phyloP scores from a whole-genome alignment of 805 yeast genomes.

The Spathaspora hagerdaliae region DNA sequence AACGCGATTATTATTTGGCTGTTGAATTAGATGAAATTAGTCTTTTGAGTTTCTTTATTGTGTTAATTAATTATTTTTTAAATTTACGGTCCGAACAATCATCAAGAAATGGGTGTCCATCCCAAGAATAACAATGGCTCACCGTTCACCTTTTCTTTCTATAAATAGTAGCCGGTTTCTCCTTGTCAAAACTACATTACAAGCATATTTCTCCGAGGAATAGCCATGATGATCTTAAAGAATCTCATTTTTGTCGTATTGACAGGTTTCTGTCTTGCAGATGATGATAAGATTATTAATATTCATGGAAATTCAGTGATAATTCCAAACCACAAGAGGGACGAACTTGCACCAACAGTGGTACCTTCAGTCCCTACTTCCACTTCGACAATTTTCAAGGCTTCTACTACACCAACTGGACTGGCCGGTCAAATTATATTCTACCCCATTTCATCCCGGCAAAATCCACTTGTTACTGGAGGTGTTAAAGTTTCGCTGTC shows the following conservation, averaged over 20 bases:
- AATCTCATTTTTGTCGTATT: background rate
- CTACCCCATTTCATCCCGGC: conserved; percentile 3
- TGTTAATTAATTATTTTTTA: too few relatives aligned
- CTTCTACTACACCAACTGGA: background rate
- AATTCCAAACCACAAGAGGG: background rate
- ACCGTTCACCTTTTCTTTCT: too few relatives aligned
- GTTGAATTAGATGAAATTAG: too few relatives aligned
- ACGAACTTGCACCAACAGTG: background rate
- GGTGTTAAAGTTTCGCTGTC: background rate
- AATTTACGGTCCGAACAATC: too few relatives aligned
- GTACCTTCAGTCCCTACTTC: background rate
- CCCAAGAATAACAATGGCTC: too few relatives aligned
- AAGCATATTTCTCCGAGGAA: too few relatives aligned
- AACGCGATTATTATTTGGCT: too few relatives aligned
- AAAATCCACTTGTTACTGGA: conserved; percentile 2
- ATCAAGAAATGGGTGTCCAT: too few relatives aligned
- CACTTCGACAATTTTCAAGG: background rate
- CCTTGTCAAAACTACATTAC: too few relatives aligned
- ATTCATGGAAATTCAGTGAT: background rate
- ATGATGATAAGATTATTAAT: background rate
- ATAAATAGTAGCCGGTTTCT: too few relatives aligned
- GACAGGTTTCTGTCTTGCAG: background rate
- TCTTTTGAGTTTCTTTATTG: too few relatives aligned
- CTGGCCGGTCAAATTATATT: background rate
- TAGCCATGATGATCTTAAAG: background rate